A percentile compares a stretch with the other conserved stretches of the same genome.
These are phyloP conservation scores for Mantamonas sphyraenae DNA, from an alignment of 78 protist genomes.

Conservation along the genomic window DNA sequence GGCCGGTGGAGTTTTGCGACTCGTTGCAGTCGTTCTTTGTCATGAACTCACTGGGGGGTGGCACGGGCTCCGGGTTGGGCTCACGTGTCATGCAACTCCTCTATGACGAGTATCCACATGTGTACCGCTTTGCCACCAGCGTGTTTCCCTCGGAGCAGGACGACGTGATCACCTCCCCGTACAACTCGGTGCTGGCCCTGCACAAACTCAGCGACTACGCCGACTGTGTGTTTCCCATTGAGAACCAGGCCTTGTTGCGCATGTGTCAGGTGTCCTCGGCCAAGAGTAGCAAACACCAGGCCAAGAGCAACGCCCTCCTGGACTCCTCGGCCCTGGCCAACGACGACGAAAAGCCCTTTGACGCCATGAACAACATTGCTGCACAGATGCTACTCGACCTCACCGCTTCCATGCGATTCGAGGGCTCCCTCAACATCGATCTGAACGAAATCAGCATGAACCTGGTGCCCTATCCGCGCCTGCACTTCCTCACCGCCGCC, in stretches of 20 bases:
- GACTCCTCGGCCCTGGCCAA: background rate
- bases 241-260: conserved; percentile 51
- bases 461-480: conserved; percentile 70
- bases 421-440: conserved; percentile 77
- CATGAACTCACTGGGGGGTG: conserved; percentile 65
- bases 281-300: too few relatives aligned
- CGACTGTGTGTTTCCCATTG: conserved; percentile 55
- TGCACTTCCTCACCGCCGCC: conserved; percentile 52
- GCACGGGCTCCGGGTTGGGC: conserved; percentile 85
- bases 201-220: conserved; percentile 42
- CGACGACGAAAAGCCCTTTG: conserved; percentile 27
- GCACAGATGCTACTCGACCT: conserved; percentile 50
- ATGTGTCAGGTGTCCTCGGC: too few relatives aligned
- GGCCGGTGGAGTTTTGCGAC: conserved; percentile 51
- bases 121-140: conserved; percentile 28
- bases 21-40: conserved; percentile 56
- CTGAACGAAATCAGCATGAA: conserved; percentile 71
- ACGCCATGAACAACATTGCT: conserved; percentile 62
- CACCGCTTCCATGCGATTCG: conserved; percentile 49
- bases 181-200: conserved; percentile 36
- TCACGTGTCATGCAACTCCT: conserved; percentile 33
- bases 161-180: conserved; percentile 68
- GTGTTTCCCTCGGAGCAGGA: conserved; percentile 61
- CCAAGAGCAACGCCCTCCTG: too few relatives aligned
- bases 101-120: conserved; percentile 37